Evolutionary conservation across 2,329 filamentous ascomycete genomes (phyloP), one percentile per base, ranked within the genome.

Genomic region (Nothophoma quercina): DNA sequence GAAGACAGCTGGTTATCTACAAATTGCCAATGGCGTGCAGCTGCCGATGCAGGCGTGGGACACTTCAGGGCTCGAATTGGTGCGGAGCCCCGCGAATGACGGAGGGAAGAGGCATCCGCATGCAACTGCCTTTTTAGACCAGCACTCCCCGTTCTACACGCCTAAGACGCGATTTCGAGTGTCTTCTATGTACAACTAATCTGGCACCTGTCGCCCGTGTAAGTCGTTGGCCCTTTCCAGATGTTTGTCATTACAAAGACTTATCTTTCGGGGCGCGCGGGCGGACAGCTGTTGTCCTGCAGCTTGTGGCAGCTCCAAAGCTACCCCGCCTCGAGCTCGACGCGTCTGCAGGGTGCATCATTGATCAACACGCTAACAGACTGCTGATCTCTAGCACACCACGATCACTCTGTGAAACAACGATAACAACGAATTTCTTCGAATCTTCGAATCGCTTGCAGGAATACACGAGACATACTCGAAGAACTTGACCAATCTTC

Each of bases 41-140:
- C 40, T 39, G 47, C 34, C 38, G 42, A 33, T 47, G 35, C 45
- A 52, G 44, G 30, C 18, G 45, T 51, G 44, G 48, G 45, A 39
- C 41, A 23, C 21, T 47, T 54, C 55, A 26, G 35, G 35, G 32
- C 43, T 47, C 50, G 13, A 46, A 38, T 42, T 46, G 40, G 52
- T 44, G 52, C 49, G 57, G 51, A 52, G 58, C 64, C 65, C 66
- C 65, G 63, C 65, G 49, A 62, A 61, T 56, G 57, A 59, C 59
- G 56, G 49, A 45, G 40, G 36, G 50, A 33, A 59, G 52, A 51
- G 56, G 55, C 46, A 41, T 50, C 50, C 64, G 65, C 59, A 54
- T 65, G 48, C 50, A 63, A 60, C 56, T 70, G 58, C 66, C 65
- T 41, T 13, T 60, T 67, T 58, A 33, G 63, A 51, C 29, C 43